Evolutionary conservation across 495 filamentous ascomycete genomes (phyloP), one percentile per base, ranked within the genome.

Genomic region (Talaromyces proteolyticus): DNA sequence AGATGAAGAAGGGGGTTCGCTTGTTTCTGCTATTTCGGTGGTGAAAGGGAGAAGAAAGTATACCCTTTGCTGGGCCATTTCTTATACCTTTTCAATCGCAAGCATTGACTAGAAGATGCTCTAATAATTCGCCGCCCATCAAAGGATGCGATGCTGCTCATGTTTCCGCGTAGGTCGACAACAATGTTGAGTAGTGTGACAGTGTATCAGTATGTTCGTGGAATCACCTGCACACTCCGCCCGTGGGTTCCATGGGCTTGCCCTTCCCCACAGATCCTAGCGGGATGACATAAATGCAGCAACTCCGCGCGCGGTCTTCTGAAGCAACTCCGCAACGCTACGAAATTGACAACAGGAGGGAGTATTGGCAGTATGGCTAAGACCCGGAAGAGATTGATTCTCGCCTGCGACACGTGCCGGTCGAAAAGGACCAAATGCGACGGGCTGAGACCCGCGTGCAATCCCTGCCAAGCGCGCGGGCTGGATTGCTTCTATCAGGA

Each of bases 391-490:
- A 45, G 43, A 29, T 10, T 45, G 22, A 29, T 45, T 29, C 43
- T 45, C 22, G 43, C 43, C 22, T 45, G 43, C 43, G 23, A 45
- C 22, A 16, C 43, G 24, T 45, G 43, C 23, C 43, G 43, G 43
- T 29, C 22, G 14, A 45, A 29, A 29, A 45, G 43, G 43, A 45
- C 43, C n/a, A 45, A 45, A 29, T 45, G 43, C 43, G 43, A 45
- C 43, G 43, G 43, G 24, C 43, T 7, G 23, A 24, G 22, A 29
- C 43, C 43, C 22, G 12, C 8, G 4, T 45, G 43, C 23, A 45
- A 45, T 29, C 43, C 43, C 21, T 45, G 43, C 17, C 21, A 6
- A 25, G 22, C 16, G 2, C 43, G 43, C 43, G 43, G 43, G 7
- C 43, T 45, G 43, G 23, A 45, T 10, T 45, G 43, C 17, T 12